phyloP scores from a whole-genome alignment of 352 stramenopile species.

The Pythium grandisporangium region DNA sequence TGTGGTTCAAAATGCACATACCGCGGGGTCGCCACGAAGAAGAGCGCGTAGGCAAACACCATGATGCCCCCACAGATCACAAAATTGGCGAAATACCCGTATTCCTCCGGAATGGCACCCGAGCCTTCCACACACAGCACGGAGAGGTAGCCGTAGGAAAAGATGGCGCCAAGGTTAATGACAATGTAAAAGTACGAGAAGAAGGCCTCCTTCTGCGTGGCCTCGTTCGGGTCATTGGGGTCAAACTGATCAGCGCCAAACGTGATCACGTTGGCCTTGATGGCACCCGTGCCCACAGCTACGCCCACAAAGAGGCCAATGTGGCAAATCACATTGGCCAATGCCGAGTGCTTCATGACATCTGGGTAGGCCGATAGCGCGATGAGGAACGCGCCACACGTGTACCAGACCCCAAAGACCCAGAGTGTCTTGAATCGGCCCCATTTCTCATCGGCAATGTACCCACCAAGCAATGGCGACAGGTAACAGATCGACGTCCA shows the following conservation, averaged over 20 bases:
- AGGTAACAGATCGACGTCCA: constrained; percentile 86
- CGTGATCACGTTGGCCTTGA: constrained; percentile 84
- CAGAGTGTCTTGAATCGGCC: constrained; percentile 76
- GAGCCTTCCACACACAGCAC: constrained; percentile 84
- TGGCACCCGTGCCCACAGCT: constrained; percentile 69
- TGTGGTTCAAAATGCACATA: constrained; percentile 76
- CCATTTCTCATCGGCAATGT: constrained; percentile 83
- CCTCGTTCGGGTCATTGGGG: constrained; percentile 72
- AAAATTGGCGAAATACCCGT: constrained; percentile 88
- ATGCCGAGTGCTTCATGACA: constrained; percentile 33
- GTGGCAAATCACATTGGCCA: constrained; percentile 61
- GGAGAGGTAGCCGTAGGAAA: constrained; percentile 87
- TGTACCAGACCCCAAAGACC: constrained; percentile 80
- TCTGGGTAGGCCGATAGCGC: constrained; percentile 53
- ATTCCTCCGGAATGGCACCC: constrained; percentile 55
- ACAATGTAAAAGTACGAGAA: constrained; percentile 92
- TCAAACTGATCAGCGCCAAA: constrained; percentile 86
- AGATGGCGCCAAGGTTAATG: constrained; percentile 87
- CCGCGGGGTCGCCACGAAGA: constrained; percentile 39
- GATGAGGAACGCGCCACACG: constrained; percentile 53
- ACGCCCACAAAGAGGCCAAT: constrained; percentile 69
- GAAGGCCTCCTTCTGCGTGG: constrained; percentile 75
- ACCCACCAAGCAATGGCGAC: constrained; percentile 71
- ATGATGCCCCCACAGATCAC: constrained; percentile 74
- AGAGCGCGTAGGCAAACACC: constrained; percentile 68